Evolutionary conservation across 768 basidiomycete genomes (phyloP).

Genomic region (button mushroom (Agaricus bisporus)): DNA sequence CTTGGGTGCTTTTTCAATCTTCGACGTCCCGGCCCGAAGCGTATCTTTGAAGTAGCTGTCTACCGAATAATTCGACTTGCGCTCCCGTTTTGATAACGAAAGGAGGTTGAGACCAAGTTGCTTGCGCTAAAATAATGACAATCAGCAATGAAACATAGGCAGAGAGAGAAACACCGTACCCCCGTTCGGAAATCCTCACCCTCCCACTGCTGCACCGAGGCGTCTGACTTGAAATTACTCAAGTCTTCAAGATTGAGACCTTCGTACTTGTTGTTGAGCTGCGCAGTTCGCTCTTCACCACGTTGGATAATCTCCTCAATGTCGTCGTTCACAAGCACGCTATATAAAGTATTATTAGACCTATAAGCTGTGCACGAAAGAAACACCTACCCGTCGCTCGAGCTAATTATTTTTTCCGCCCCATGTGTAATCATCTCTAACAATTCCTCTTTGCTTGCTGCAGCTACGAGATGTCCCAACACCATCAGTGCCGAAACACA

Average conservation of each 20-base stretch:
- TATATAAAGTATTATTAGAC: constrained; percentile 19
- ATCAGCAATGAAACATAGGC: constrained; percentile 6
- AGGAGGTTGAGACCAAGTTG: constrained; percentile 68
- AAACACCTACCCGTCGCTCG: constrained; percentile 56
- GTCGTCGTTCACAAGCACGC: constrained; percentile 76
- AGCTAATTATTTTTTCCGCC: constrained; percentile 93
- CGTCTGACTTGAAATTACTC: constrained; percentile 95
- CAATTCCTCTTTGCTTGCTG: constrained; percentile 91
- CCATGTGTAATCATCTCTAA: constrained; percentile 98
- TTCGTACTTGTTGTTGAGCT: constrained; percentile 90
- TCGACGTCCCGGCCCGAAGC: constrained; percentile 72
- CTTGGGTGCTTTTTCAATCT: constrained; percentile 77
- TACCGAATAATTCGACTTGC: constrained; percentile 91
- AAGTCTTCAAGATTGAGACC: constrained; percentile 90
- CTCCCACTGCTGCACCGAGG: constrained; percentile 90
- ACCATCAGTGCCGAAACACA: not conserved
- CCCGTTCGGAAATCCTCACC: constrained; percentile 87
- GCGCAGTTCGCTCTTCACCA: constrained; percentile 85
- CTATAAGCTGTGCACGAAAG: not conserved
- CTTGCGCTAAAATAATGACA: constrained; percentile 44
- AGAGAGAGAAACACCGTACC: constrained; percentile 29
- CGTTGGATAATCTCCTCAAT: constrained; percentile 91
- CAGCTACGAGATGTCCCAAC: constrained; percentile 41
- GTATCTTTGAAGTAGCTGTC: constrained; percentile 95
- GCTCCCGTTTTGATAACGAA: constrained; percentile 88